Evolutionary conservation across 345 rosid species (phyloP).

Genomic region (Excoecaria cochinchinensis): DNA sequence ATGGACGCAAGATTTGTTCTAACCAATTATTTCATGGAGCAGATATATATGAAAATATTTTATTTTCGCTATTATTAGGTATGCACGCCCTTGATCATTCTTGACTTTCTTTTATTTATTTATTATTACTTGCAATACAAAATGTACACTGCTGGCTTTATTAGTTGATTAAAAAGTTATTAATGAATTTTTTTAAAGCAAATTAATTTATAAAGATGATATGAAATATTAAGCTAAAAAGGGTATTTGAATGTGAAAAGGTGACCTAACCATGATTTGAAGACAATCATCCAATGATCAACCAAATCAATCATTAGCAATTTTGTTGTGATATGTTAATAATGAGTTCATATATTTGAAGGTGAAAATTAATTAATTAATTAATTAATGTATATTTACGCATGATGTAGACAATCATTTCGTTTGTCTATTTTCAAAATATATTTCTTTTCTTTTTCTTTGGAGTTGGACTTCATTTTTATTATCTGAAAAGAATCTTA

Average conservation of each 20-base stretch:
- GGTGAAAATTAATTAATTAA: constrained; percentile 18
- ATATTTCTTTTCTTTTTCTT: background rate
- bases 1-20: background rate
- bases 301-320: too few species aligned
- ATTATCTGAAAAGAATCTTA: constrained; percentile 31
- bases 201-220: background rate
- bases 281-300: too few species aligned
- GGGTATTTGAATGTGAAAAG: too few species aligned
- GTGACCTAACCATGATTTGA: too few species aligned
- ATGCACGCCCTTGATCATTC: background rate
- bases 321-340: too few species aligned
- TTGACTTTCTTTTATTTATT: background rate
- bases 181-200: too few species aligned
- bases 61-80: background rate
- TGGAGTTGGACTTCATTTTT: background rate
- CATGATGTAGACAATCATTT: constrained; percentile 20
- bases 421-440: constrained; percentile 20
- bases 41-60: background rate
- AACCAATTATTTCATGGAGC: background rate
- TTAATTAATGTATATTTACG: constrained; percentile 12
- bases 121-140: too few species aligned
- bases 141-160: too few species aligned
- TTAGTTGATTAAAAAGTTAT: too few species aligned
- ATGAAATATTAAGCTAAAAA: constrained; percentile 10
- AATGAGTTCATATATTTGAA: background rate